A percentile compares a stretch with the other conserved stretches of the same genome.
phyloP scores from a whole-genome alignment of 164 flowering plant genomes.

The Chimonanthus salicifolius region DNA sequence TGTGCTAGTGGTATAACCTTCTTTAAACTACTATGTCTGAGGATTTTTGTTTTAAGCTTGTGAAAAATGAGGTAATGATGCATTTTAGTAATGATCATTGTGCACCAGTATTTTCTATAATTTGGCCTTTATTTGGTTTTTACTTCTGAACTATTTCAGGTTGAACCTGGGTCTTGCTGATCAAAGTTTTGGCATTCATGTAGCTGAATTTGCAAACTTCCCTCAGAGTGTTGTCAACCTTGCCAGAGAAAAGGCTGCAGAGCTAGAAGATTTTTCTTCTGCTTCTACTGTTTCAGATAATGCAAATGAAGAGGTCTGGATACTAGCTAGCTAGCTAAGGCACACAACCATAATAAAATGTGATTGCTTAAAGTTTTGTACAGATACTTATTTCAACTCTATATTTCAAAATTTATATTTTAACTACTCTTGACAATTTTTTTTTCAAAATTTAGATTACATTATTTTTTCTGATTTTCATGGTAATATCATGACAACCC shows the following conservation, averaged over 20 bases:
- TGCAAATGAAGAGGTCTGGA: slow-evolving; percentile 40
- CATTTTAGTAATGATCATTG: not conserved
- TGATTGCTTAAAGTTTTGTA: not conserved
- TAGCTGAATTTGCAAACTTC: slow-evolving; percentile 95
- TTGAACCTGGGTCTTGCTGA: slow-evolving; percentile 93
- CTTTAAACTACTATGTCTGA: no score
- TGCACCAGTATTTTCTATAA: not conserved
- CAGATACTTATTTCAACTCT: no score
- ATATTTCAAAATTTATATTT: no score
- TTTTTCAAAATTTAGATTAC: no score
- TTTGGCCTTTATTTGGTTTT: not conserved
- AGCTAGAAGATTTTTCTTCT: slow-evolving; percentile 90
- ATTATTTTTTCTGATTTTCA: no score
- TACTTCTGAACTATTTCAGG: slow-evolving; percentile 35
- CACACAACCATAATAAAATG: not conserved
- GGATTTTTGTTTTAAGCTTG: no score
- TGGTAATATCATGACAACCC: no score
- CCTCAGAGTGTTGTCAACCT: slow-evolving; percentile 86
- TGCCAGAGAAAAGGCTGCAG: slow-evolving; percentile 95
- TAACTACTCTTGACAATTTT: no score
- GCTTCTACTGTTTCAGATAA: slow-evolving; percentile 12
- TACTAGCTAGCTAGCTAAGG: not conserved
- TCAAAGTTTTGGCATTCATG: slow-evolving; percentile 99
- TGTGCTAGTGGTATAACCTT: no score
- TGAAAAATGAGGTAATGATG: no score